Evolutionary conservation across 441 rosid species (phyloP).

Genomic region (Kokia cookei): DNA sequence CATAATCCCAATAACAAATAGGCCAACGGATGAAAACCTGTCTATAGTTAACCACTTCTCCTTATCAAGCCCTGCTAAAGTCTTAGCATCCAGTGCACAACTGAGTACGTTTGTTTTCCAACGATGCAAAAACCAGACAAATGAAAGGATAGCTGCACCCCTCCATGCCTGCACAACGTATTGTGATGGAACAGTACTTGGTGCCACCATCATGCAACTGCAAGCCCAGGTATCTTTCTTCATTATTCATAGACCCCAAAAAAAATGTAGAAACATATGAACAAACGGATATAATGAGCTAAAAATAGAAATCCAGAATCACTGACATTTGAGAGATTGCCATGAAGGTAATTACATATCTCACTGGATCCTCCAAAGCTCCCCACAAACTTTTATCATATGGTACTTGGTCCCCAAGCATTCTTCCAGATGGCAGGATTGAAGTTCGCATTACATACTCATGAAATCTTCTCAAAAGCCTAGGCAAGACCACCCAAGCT

Average conservation of each 20-base stretch:
- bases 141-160: conserved; percentile 75
- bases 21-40: conserved; percentile 74
- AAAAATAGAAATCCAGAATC: conserved; percentile 1
- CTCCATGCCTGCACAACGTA: conserved; percentile 61
- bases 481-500: conserved; percentile 91
- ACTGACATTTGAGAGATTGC: conserved; percentile 79
- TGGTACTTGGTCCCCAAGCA: conserved; percentile 38
- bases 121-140: conserved; percentile 82
- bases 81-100: conserved; percentile 41
- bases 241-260: background rate
- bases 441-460: conserved; percentile 47
- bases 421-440: conserved; percentile 39
- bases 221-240: conserved; percentile 15
- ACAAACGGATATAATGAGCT: background rate
- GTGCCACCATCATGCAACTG: conserved; percentile 81
- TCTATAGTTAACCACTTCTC: conserved; percentile 72
- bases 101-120: conserved; percentile 76
- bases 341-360: conserved; percentile 73
- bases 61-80: conserved; percentile 39
- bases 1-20: conserved; percentile 70
- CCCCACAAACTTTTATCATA: conserved; percentile 86
- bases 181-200: conserved; percentile 65
- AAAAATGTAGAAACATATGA: background rate
- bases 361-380: conserved; percentile 83
- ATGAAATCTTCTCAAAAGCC: conserved; percentile 65